Base-by-base conservation (phyloP, 805 yeast genomes). In the Candida taoyuanica region DNA sequence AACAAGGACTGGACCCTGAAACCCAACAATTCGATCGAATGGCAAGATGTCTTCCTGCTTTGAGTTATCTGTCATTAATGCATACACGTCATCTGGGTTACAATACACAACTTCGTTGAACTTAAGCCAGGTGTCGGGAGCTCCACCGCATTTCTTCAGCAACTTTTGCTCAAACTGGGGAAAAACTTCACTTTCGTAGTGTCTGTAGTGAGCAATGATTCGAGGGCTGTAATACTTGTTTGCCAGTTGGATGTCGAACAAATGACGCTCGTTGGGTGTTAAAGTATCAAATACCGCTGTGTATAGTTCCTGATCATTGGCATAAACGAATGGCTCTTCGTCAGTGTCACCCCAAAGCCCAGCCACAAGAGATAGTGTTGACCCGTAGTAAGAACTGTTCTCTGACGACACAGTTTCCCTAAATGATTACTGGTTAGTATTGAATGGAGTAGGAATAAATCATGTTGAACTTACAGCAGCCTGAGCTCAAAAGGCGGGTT, bases 71-170 rank as follows among this genome's bases (percentile, higher is more conserved):
- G 86, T 74, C 56, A 82, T 81, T 40, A 93, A 66, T 3, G 96
- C 95, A 58, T 76, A 93, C 1, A 87, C 71, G 40, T 83, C 95
- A 39, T 76, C 85, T 3, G 80, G 64, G 8, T 81, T 74, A 50
- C 88, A 79, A 52, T 80, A 81, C 2, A 70, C 56, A 18, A 67
- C 65, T 34, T 73, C 73, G 41, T 80, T 76, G 46, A 68, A 68
- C 40, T 64, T 53, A 7, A 78, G 56, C 73, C 85, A 80, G 1
- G 76, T 65, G 5, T 48, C 51, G 5, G 65, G 56, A 2, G 52
- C 39, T 19, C 40, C 13, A n/a, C 44, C 52, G 30, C 58, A 38
- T 36, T 44, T 44, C 50, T 43, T 42, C 34, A 14, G 18, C n/a
- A 46, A 56, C 43, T 39, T 52, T 15, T 21, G 26, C 37, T 36